Base-by-base conservation (phyloP, 805 yeast species). In the Spathaspora gorwiae region DNA sequence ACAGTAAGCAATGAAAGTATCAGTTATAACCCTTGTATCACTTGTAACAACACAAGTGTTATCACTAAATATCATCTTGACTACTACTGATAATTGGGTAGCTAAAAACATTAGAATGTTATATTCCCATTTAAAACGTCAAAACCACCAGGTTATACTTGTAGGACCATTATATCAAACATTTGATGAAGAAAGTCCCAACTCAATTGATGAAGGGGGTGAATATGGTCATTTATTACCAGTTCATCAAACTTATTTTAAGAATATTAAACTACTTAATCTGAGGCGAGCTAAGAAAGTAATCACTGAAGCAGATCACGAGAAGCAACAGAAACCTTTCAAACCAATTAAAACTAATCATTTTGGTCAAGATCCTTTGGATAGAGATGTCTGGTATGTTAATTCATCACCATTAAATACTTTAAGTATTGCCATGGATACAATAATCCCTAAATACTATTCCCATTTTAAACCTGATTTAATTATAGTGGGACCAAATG, bases 1-100 rank as follows among this genome's bases (percentile, higher is more conserved):
- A 19, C 24, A 19, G 24, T 19, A 19, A 19, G 5, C 24, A 19
- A 19, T 19, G 24, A 19, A 19, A 19, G 24, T 19, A 19, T 19
- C 24, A 19, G 5, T 19, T 19, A 19, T 19, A 29, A 29, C 12
- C 32, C 6, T 29, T 11, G 5, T 11, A 29, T 3, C 32, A 29
- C 9, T 11, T 9, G 9, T 29, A 11, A 27, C 47, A 6, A 7
- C 32, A 3, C 32, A 9, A 5, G 12, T 29, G 5, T 29, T 29
- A 29, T 53, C 59, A 7, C 52, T 66, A 41, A 63, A 66, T 40
- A 62, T 68, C 19, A 46, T 68, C 15, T 35, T 68, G 26, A 50
- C 70, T 6, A 51, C 65, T 26, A 56, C 67, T 3, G 72, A 68
- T 47, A 58, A 65, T 6, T 68, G 73, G 73, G 72, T 65, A 9